Evolutionary conservation across 2,329 filamentous ascomycete genomes (phyloP).

Genomic region (Pseudogymnoascus sp.): DNA sequence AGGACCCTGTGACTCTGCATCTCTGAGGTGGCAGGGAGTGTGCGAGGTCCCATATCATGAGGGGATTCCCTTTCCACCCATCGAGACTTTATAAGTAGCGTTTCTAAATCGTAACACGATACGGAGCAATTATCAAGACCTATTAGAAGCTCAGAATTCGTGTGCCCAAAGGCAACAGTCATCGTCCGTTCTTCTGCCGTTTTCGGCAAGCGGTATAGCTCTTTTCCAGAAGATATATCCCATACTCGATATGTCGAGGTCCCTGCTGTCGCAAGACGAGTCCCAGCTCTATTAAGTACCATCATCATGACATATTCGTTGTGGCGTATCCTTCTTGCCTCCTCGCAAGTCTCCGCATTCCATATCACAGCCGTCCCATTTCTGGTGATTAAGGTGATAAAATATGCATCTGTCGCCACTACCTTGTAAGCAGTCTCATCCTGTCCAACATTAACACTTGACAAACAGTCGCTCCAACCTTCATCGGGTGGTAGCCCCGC

Average conservation of each 20-base stretch:
- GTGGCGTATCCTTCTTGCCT: conserved; percentile 18
- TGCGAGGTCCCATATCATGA: neutral
- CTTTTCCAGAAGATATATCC: neutral
- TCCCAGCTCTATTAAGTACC: neutral
- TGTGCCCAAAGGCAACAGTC: neutral
- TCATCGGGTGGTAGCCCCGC: neutral
- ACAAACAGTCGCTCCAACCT: neutral
- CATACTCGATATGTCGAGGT: neutral
- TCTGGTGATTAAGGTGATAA: conserved; percentile 20
- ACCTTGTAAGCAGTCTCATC: conserved; percentile 11
- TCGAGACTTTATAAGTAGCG: neutral
- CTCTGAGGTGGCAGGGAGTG: neutral
- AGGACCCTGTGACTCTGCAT: neutral
- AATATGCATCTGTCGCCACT: conserved; percentile 17
- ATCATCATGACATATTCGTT: conserved; percentile 4
- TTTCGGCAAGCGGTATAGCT: neutral
- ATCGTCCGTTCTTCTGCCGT: neutral
- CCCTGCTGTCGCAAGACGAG: neutral
- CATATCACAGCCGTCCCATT: conserved; percentile 19
- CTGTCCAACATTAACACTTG: neutral
- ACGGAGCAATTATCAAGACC: neutral
- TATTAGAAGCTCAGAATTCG: neutral
- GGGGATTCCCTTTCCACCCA: neutral
- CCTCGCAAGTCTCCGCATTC: conserved; percentile 20
- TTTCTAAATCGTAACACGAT: neutral